Evolutionary conservation across 768 basidiomycete genomes (phyloP).

Genomic region (Tulasnella sp.): DNA sequence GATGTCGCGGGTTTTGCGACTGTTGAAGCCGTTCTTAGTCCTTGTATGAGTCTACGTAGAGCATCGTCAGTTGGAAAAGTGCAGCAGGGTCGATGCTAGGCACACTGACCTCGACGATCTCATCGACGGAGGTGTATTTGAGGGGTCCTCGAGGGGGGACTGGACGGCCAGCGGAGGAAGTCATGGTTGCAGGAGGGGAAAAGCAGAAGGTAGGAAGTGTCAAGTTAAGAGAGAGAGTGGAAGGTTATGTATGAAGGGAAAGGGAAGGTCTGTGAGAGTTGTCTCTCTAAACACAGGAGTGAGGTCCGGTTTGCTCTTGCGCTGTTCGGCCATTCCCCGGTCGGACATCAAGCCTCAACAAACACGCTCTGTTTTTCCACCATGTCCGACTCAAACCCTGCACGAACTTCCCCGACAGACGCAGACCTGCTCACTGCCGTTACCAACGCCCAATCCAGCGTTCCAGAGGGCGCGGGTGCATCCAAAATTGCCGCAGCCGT

Average conservation of each 20-base stretch:
- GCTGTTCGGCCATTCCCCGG: neutral
- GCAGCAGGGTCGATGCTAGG: neutral
- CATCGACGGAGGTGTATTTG: conserved; percentile 15
- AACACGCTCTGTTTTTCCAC: neutral
- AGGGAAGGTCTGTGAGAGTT: neutral
- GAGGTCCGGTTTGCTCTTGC: too few species aligned
- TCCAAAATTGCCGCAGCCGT: conserved; percentile 67
- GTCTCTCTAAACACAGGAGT: neutral
- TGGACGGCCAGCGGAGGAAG: neutral
- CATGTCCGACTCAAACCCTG: neutral
- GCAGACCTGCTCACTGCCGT: conserved; percentile 57
- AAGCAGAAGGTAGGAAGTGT: too few species aligned
- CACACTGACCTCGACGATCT: conserved; percentile 17
- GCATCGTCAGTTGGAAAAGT: neutral
- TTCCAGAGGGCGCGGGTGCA: conserved; percentile 57
- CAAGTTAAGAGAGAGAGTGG: neutral
- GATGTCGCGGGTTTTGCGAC: conserved; percentile 62
- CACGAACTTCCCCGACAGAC: conserved; percentile 48
- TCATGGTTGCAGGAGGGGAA: neutral
- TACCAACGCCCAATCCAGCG: conserved; percentile 34
- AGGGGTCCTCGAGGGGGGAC: neutral
- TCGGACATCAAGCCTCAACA: neutral
- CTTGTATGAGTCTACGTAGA: conserved; percentile 51
- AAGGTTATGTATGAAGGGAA: neutral
- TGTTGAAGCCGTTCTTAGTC: conserved; percentile 54